Evolutionary conservation across 768 basidiomycete species (phyloP).

Genomic region (Suillus discolor): DNA sequence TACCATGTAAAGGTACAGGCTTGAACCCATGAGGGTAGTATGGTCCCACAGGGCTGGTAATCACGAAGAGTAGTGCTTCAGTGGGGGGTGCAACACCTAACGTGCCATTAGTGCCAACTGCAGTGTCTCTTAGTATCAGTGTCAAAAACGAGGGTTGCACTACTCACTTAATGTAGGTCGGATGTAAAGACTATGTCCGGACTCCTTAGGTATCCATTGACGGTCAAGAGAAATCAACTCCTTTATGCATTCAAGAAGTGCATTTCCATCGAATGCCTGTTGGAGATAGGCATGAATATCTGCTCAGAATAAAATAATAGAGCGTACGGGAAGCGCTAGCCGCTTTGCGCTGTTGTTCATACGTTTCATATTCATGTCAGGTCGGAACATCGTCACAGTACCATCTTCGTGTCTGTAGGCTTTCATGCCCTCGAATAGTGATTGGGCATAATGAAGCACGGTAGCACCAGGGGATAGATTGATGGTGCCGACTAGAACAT

Average conservation of each 20-base stretch:
- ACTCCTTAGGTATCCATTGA: slow-evolving; percentile 88
- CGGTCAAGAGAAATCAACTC: slow-evolving; percentile 81
- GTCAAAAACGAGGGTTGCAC: neutral
- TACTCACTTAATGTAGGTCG: slow-evolving; percentile 71
- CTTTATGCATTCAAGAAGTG: slow-evolving; percentile 80
- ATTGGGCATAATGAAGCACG: slow-evolving; percentile 92
- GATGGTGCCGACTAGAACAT: slow-evolving; percentile 22
- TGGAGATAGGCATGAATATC: slow-evolving; percentile 10
- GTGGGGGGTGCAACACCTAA: slow-evolving; percentile 58
- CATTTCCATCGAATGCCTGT: slow-evolving; percentile 77
- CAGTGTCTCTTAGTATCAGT: slow-evolving; percentile 12
- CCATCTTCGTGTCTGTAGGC: slow-evolving; percentile 80
- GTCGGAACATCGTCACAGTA: slow-evolving; percentile 83
- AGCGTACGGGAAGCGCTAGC: slow-evolving; percentile 71
- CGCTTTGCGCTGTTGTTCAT: slow-evolving; percentile 87
- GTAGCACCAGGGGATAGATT: slow-evolving; percentile 44
- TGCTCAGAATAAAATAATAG: neutral
- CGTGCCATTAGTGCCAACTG: slow-evolving; percentile 69
- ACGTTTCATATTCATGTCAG: slow-evolving; percentile 97
- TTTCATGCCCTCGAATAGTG: slow-evolving; percentile 93
- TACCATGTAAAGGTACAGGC: slow-evolving; percentile 84
- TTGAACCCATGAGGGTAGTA: slow-evolving; percentile 90
- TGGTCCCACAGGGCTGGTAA: slow-evolving; percentile 68
- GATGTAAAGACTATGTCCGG: slow-evolving; percentile 91
- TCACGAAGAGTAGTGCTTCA: slow-evolving; percentile 68